Conservation (phyloP, 73 alveolate species). For the Paraurostyla sp. region DNA sequence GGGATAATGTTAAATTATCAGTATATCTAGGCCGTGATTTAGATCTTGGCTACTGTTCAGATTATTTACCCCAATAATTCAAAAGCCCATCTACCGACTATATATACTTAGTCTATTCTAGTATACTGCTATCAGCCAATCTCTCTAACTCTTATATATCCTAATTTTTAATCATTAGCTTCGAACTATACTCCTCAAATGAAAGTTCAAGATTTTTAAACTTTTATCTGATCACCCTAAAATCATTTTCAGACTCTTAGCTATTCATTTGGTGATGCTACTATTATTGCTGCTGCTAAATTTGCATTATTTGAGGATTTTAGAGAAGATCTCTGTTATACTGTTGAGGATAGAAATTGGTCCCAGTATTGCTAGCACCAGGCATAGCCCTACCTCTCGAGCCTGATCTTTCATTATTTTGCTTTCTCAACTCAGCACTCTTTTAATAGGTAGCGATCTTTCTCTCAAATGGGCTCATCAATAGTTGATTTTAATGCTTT, state of each 20-base stretch:
- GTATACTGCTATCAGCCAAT: not conserved
- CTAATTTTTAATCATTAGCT: conserved; percentile 27
- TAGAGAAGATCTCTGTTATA: not conserved
- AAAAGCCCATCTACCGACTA: not conserved
- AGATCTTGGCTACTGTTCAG: not conserved
- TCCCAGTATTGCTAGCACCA: conserved; percentile 28
- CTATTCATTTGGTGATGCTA: not conserved
- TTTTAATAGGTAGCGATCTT: conserved; percentile 62
- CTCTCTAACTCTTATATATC: conserved; percentile 24
- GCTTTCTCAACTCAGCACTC: conserved; percentile 74
- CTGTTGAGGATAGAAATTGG: conserved; percentile 10
- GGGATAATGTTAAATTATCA: too few relatives aligned
- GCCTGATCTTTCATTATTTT: conserved; percentile 54
- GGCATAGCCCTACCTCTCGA: conserved; percentile 33
- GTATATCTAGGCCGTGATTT: not conserved
- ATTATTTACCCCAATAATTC: not conserved
- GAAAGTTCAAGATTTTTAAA: conserved; percentile 16
- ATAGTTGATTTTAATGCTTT: not conserved
- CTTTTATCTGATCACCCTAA: conserved; percentile 8
- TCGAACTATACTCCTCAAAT: conserved; percentile 25
- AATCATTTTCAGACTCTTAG: not conserved
- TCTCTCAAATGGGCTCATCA: conserved; percentile 60
- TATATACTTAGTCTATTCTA: not conserved
- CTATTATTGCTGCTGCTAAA: too few relatives aligned
- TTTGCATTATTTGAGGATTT: conserved; percentile 3